Base-by-base conservation (phyloP, 2,329 filamentous ascomycete genomes). In the Venturia oleaginea region DNA sequence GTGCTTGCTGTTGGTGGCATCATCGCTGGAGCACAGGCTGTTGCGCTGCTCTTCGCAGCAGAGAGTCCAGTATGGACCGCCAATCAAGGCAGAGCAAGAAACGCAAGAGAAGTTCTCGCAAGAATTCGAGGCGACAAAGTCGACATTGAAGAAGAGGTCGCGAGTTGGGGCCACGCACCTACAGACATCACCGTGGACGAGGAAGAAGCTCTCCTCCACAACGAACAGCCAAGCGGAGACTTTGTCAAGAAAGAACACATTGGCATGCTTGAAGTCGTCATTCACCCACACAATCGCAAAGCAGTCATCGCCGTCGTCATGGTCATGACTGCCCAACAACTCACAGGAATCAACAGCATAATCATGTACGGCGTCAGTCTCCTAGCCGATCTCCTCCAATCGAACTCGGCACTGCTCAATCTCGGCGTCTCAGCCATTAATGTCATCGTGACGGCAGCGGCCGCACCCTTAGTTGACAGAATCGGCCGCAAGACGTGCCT, bases 311-410 rank as follows among this genome's bases (percentile, higher is more conserved):
- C 91, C 0, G 87, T 96, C 69, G 94, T 96, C 86, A 86, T 91
- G 69, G 86, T 96, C 72, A 97, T 97, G 92, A 82, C 92, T 65
- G 88, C 90, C 0, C 94, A 97, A 74, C 94, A 99, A 74, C 81
- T 97, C 43, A 93, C 90, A 65, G 93, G 91, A 59, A 93, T 97
- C 78, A 97, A 99, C 82, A 93, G 89, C 65, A 93, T 97, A 72
- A 89, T 97, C 76, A 97, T 99, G 92, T 99, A 99, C 76, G 96
- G 92, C 2, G 94, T 97, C 6, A 92, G 90, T 0, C 85, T 99
- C 0, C 83, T 99, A 17, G 86, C 89, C 38, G 86, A 86, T 67
- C 83, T 97, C 1, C 83, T 99, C 0, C 89, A 91, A 3, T 85
- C 91, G 59, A 91, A 87, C 67, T 93, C 92, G 0, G 88, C 89